Percentiles rank a stretch among this genome's conserved stretches.
Evolutionary conservation across 1,139 yeast genomes (phyloP).

Genomic region (Candida tunisiensis): DNA sequence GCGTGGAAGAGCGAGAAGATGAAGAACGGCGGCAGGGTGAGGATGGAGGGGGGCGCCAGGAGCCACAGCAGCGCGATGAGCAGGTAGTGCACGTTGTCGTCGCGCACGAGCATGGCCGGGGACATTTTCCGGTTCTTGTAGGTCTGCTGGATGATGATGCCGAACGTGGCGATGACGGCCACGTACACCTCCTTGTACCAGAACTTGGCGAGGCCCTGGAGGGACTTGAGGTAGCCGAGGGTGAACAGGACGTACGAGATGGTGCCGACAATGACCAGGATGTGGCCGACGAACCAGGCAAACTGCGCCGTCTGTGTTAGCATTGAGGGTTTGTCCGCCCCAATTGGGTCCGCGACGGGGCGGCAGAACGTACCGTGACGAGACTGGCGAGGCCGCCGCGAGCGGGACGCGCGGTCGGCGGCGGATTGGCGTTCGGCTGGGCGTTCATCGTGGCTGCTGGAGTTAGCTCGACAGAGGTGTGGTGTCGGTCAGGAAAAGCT

Average conservation of each 20-base stretch:
- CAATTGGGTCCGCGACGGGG: too few species aligned
- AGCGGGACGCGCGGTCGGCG: too few species aligned
- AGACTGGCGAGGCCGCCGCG: too few species aligned
- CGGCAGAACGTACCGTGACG: too few species aligned
- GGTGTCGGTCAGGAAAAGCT: too few species aligned
- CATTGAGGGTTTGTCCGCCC: too few species aligned
- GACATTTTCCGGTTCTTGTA: conserved; percentile 14
- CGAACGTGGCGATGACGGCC: conserved; percentile 60
- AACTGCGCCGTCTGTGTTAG: conserved; percentile 2
- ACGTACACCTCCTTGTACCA: conserved; percentile 48
- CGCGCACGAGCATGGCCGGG: conserved; percentile 24
- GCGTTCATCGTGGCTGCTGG: too few species aligned
- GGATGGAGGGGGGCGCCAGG: conserved; percentile 30
- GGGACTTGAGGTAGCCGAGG: conserved; percentile 16
- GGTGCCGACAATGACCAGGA: conserved; percentile 39
- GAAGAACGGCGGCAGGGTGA: conserved; percentile 48
- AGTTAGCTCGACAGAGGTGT: too few species aligned
- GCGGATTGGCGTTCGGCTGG: too few species aligned
- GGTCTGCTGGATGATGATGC: conserved; percentile 53
- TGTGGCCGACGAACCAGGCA: conserved; percentile 39
- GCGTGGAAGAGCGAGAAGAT: conserved; percentile 62
- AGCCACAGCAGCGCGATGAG: conserved; percentile 42
- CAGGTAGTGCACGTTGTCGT: conserved; percentile 57
- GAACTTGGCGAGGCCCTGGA: conserved; percentile 21
- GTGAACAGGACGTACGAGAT: conserved; percentile 35